Percentiles rank a stretch among this genome's conserved stretches.
These are phyloP conservation scores for Polysphondylium violaceum DNA, from an alignment of 78 protist genomes.

Conservation along the genomic window DNA sequence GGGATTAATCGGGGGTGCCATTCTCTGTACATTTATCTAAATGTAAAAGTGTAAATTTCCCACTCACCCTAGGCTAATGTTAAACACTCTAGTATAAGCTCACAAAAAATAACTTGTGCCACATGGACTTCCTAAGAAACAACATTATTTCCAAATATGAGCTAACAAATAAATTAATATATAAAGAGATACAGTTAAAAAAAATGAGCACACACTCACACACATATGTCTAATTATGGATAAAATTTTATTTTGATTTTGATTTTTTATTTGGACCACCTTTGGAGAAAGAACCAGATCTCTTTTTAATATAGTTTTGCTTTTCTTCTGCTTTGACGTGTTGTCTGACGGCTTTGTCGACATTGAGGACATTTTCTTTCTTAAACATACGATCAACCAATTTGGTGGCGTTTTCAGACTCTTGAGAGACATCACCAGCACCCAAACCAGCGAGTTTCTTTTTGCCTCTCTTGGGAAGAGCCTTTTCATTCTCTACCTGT, in stretches of 20 bases:
- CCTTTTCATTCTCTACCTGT: slow-evolving; percentile 23
- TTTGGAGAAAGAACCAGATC: background rate
- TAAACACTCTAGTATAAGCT: no score
- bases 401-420: slow-evolving; percentile 12
- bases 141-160: no score
- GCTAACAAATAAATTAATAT: no score
- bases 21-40: no score
- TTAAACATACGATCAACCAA: slow-evolving; percentile 48
- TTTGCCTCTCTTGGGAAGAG: slow-evolving; percentile 33
- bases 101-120: no score
- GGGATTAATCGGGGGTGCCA: no score
- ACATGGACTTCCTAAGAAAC: no score
- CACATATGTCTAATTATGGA: background rate
- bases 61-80: no score
- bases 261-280: slow-evolving; percentile 42
- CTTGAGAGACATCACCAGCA: slow-evolving; percentile 7
- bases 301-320: slow-evolving; percentile 32
- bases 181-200: background rate
- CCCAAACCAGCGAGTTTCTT: slow-evolving; percentile 47
- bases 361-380: slow-evolving; percentile 45
- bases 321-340: slow-evolving; percentile 33
- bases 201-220: no score
- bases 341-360: slow-evolving; percentile 64
- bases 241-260: background rate
- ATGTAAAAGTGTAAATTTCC: no score